These are phyloP conservation scores for Termitomyces sp. DNA, from an alignment of 768 basidiomycete species.

Conservation along the genomic window DNA sequence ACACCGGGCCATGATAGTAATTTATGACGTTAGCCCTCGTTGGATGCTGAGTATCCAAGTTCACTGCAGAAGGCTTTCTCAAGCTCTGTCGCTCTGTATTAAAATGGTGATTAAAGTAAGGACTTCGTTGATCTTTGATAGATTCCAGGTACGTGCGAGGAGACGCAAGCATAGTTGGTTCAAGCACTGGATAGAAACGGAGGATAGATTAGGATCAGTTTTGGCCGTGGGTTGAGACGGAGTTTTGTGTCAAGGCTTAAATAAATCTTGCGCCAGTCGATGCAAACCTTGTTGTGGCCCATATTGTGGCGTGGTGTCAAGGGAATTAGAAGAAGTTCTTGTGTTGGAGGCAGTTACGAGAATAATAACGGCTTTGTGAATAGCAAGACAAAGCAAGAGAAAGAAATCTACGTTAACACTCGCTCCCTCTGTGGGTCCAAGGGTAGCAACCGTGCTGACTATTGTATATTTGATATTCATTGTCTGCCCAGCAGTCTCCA, in stretches of 20 bases:
- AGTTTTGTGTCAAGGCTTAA: not conserved
- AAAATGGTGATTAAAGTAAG: not conserved
- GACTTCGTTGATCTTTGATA: not conserved
- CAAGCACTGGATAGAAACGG: no score
- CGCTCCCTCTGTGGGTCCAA: not conserved
- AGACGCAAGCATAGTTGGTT: not conserved
- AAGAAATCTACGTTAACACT: not conserved
- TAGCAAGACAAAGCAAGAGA: not conserved
- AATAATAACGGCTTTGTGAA: not conserved
- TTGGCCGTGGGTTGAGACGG: not conserved
- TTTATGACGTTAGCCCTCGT: not conserved
- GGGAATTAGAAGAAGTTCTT: not conserved
- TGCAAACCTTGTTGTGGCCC: not conserved
- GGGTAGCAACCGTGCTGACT: not conserved
- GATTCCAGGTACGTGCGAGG: not conserved
- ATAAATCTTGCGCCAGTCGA: not conserved
- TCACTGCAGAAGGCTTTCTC: not conserved
- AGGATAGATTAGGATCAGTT: not conserved
- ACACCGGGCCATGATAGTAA: not conserved
- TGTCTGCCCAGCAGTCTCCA: not conserved
- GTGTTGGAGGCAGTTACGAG: not conserved
- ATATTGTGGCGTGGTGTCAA: constrained; percentile 1
- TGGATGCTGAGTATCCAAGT: not conserved
- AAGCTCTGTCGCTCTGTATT: not conserved
- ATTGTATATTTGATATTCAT: not conserved